Percentiles rank a stretch among this genome's conserved stretches.
Evolutionary conservation across 768 basidiomycete species (phyloP).

Genomic region (Lactarius indigo): DNA sequence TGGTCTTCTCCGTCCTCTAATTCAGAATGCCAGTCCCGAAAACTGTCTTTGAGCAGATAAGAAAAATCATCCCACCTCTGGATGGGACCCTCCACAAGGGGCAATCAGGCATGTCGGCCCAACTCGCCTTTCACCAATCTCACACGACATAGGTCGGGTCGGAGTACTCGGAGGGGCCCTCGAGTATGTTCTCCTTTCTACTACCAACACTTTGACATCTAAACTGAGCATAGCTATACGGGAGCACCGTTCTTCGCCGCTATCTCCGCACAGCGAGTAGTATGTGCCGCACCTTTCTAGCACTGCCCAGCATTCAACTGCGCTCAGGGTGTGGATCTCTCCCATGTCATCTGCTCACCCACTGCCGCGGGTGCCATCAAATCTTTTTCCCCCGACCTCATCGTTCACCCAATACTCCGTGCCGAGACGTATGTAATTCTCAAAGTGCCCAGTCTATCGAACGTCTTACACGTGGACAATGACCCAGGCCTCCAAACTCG

Average conservation of each 20-base stretch:
- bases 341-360: conserved; percentile 96
- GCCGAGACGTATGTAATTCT: conserved; percentile 53
- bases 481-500: conserved; percentile 43
- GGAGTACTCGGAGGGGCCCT: conserved; percentile 92
- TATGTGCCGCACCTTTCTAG: conserved; percentile 34
- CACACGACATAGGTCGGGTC: conserved; percentile 59
- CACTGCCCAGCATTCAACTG: conserved; percentile 2
- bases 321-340: conserved; percentile 81
- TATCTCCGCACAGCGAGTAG: conserved; percentile 84
- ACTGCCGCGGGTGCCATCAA: conserved; percentile 92
- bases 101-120: conserved; percentile 67
- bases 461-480: neutral
- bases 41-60: conserved; percentile 64
- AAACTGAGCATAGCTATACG: conserved; percentile 62
- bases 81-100: conserved; percentile 90
- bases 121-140: neutral
- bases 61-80: conserved; percentile 84
- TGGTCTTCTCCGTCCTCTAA: neutral
- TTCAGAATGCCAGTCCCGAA: conserved; percentile 57
- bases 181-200: conserved; percentile 58
- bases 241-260: conserved; percentile 97
- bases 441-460: neutral
- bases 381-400: conserved; percentile 93
- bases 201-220: neutral
- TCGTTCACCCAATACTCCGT: conserved; percentile 90